phyloP scores from a whole-genome alignment of 441 rosid species.

The Flueggea neowawraea region DNA sequence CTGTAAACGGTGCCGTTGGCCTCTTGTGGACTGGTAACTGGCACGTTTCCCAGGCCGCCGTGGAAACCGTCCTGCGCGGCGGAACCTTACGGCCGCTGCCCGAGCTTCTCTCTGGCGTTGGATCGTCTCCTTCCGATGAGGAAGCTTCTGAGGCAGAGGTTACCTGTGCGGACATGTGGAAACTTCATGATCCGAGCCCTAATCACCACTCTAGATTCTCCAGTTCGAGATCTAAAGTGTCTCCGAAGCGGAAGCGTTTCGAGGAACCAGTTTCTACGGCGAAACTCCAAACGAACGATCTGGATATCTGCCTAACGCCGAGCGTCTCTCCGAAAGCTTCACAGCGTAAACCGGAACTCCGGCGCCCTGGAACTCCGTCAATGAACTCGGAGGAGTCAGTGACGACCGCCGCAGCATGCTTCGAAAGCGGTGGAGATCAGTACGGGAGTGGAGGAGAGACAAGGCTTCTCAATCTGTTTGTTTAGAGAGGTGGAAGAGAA shows the following conservation, averaged over 20 bases:
- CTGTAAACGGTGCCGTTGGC: constrained; percentile 56
- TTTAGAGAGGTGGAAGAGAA: constrained; percentile 22
- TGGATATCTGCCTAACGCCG: constrained; percentile 53
- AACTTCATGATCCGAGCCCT: constrained; percentile 29
- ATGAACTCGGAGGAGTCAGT: constrained; percentile 88
- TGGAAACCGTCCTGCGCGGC: constrained; percentile 50
- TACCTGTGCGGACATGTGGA: constrained; percentile 47
- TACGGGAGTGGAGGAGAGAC: constrained; percentile 28
- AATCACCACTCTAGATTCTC: constrained; percentile 44
- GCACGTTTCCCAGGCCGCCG: constrained; percentile 52
- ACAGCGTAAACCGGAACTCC: constrained; percentile 24
- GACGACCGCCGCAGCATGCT: constrained; percentile 69
- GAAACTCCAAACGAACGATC: constrained; percentile 34
- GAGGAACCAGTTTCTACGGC: constrained; percentile 19
- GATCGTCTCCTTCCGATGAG: constrained; percentile 33
- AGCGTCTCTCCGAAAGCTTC: constrained; percentile 15
- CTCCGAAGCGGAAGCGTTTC: constrained; percentile 36
- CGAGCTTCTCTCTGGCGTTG: constrained; percentile 35
- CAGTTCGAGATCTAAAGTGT: constrained; percentile 49
- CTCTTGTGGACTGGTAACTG: constrained; percentile 55
- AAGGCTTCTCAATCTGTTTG: constrained; percentile 57
- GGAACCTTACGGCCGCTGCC: constrained; percentile 48
- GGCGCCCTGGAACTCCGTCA: constrained; percentile 60
- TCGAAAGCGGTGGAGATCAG: constrained; percentile 51
- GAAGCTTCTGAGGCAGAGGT: constrained; percentile 53